Evolutionary conservation across 148 eudicot species (phyloP), one percentile per base, ranked within the genome.

Genomic region (Vaccinium myrtillus): DNA sequence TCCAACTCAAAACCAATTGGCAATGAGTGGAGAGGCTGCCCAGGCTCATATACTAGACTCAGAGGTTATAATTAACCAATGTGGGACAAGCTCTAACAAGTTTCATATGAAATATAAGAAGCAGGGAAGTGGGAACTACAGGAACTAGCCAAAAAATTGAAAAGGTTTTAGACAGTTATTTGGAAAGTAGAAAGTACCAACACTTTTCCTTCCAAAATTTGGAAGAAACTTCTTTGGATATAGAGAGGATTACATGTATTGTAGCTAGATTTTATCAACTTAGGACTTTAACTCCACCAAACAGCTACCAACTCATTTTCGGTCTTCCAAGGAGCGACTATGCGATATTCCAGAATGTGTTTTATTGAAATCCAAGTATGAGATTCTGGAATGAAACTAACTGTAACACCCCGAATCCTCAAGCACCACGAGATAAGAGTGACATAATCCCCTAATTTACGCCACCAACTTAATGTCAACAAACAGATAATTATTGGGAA

Each of bases 91-190:
- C n/a, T n/a, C n/a, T n/a, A n/a, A n/a, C n/a, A n/a, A 32, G 11
- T 73, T 32, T 36, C 76, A 73, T 16, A 36, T 36, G 49, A 73
- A 71, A 32, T 8, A 32, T 36, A 71, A 39, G 50, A 74, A 43
- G 77, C 25, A 15, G 77, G 50, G 53, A 75, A 75, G 51, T 43
- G 77, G 50, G 53, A 75, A 75, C 77, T 19, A 18, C 25, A 75
- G 43, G 77, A 75, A 73, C 77, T 15, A 15, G 46, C 23, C 8
- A 4, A 18, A 15, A 32, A 36, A 16, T 73, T 32, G 8, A 36
- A 18, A 71, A 71, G 19, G 74, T 61, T 61, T 21, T 8, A 21
- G 25, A 19, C 67, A 21, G 67, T 61, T 8, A 10, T 21, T 7
- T 61, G 69, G 32, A 65, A 67, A 67, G 27, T 27, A 67, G 73